Evolutionary conservation across 148 eudicot species (phyloP).

Genomic region (Rhododendron ferrugineum): DNA sequence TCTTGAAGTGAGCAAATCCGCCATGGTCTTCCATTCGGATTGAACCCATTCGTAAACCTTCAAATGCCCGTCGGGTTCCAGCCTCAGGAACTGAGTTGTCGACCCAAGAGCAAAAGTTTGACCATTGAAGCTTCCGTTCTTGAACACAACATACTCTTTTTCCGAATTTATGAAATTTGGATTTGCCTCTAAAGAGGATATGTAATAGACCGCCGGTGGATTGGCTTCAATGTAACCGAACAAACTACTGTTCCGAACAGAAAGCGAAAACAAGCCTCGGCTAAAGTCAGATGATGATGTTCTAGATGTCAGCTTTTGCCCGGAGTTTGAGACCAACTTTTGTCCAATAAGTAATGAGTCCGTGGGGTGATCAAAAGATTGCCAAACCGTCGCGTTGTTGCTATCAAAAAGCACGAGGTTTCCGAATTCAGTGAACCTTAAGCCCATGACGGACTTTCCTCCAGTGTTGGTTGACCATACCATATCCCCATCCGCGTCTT

Average conservation of each 20-base stretch:
- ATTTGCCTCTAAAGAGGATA: not conserved
- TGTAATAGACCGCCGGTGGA: conserved; percentile 13
- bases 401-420: conserved; percentile 25
- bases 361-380: conserved; percentile 36
- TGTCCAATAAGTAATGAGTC: conserved; percentile 32
- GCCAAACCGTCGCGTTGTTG: conserved; percentile 18
- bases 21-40: conserved; percentile 12
- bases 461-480: conserved; percentile 32
- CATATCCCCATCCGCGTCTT: conserved; percentile 17
- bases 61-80: conserved; percentile 28
- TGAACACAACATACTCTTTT: not conserved
- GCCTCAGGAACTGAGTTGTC: conserved; percentile 21
- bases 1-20: not conserved
- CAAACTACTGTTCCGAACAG: not conserved
- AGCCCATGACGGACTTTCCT: conserved; percentile 20
- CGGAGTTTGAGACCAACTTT: not conserved
- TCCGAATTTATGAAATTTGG: no score
- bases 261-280: conserved; percentile 5
- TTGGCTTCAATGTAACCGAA: not conserved
- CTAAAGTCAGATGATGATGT: conserved; percentile 12
- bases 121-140: conserved; percentile 4
- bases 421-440: conserved; percentile 24
- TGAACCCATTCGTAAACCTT: conserved; percentile 20
- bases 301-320: conserved; percentile 21
- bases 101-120: not conserved